These are phyloP conservation scores for Lachnellula cervina DNA, from an alignment of 2,329 filamentous ascomycete species.

Conservation along the genomic window DNA sequence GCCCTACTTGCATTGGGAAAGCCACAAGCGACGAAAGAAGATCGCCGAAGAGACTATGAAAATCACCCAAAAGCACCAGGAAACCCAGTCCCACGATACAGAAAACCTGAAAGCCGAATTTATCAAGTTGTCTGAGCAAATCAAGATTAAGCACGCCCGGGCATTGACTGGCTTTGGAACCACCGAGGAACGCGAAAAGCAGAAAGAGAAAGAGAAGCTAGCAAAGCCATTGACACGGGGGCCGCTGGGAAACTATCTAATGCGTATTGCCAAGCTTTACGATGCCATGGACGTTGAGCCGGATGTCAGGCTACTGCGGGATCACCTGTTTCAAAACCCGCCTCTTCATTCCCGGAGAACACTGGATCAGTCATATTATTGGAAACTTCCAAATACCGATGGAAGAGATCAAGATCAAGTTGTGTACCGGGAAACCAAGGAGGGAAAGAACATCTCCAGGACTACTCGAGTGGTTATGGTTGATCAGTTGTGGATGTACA, in stretches of 20 bases:
- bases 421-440: slow-evolving; percentile 6
- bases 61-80: not conserved
- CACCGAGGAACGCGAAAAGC: not conserved
- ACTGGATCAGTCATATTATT: slow-evolving; percentile 14
- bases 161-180: not conserved
- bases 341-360: slow-evolving; percentile 12
- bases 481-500: slow-evolving; percentile 40
- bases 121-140: not conserved
- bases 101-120: not conserved
- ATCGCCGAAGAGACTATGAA: slow-evolving; percentile 3
- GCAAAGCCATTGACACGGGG: not conserved
- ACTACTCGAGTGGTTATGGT: slow-evolving; percentile 34
- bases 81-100: not conserved
- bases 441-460: slow-evolving; percentile 1
- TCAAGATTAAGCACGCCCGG: not conserved
- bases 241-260: not conserved
- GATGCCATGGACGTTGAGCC: slow-evolving; percentile 7
- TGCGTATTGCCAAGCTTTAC: slow-evolving; percentile 6
- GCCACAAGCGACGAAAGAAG: slow-evolving; percentile 1
- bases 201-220: not conserved
- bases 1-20: slow-evolving; percentile 11
- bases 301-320: slow-evolving; percentile 4
- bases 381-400: slow-evolving; percentile 3
- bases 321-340: slow-evolving; percentile 1
- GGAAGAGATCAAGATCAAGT: slow-evolving; percentile 12